Evolutionary conservation across 306 rosid species (phyloP).

Genomic region (Carpinus viminea): DNA sequence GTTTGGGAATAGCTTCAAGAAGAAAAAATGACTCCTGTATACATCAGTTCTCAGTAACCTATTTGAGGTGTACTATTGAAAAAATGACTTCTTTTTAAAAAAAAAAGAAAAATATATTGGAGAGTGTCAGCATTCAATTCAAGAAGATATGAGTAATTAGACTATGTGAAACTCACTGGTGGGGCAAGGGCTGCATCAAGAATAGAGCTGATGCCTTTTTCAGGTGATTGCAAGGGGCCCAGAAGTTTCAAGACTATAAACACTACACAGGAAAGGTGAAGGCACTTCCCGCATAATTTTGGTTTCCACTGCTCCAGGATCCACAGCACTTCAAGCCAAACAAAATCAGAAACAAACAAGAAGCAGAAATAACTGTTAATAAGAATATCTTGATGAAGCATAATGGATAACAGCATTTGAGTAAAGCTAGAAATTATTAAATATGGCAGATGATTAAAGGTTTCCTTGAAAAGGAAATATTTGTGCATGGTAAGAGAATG

Average conservation of each 20-base stretch:
- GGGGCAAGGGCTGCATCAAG: constrained; percentile 83
- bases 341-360: no score
- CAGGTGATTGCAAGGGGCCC: constrained; percentile 63
- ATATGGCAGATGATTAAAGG: constrained; percentile 1
- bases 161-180: constrained; percentile 48
- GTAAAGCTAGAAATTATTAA: not conserved
- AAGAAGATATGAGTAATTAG: not conserved
- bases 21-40: not conserved
- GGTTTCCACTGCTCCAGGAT: constrained; percentile 82
- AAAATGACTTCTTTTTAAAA: not conserved
- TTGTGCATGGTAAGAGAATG: constrained; percentile 19
- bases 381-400: constrained; percentile 1
- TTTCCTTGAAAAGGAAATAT: constrained; percentile 8
- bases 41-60: not conserved
- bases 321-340: constrained; percentile 57
- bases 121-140: not conserved
- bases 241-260: constrained; percentile 41
- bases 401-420: constrained; percentile 18
- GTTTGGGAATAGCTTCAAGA: not conserved
- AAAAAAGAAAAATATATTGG: not conserved
- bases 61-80: not conserved
- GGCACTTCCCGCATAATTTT: constrained; percentile 85
- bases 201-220: constrained; percentile 52
- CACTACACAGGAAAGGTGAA: constrained; percentile 48
- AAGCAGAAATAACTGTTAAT: constrained; percentile 18